These are phyloP conservation scores for Cladosporium velox DNA, from an alignment of 2,329 filamentous ascomycete species.

Conservation along the genomic window DNA sequence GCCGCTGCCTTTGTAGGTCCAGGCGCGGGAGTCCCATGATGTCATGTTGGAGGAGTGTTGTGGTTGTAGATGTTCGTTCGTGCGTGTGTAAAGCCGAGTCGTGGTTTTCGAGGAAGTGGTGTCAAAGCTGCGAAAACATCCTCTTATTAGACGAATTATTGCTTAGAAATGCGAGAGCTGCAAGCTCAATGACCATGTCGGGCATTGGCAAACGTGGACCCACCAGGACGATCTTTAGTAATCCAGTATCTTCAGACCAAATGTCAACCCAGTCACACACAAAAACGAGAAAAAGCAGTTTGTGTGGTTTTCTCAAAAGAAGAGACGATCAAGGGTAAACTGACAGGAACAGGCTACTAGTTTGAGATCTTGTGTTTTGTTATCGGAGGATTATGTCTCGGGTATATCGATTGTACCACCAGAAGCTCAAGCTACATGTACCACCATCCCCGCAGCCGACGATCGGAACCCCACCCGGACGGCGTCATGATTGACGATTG, in stretches of 20 bases:
- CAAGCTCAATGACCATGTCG: background rate
- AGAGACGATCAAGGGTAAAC: background rate
- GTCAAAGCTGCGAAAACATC: background rate
- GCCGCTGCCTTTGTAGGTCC: constrained; percentile 37
- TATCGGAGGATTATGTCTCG: constrained; percentile 19
- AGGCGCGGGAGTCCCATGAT: constrained; percentile 31
- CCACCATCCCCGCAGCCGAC: constrained; percentile 13
- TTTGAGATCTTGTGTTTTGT: background rate
- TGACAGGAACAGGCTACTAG: background rate
- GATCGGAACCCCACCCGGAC: constrained; percentile 13
- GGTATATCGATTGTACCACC: constrained; percentile 7
- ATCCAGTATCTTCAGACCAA: background rate
- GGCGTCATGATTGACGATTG: constrained; percentile 19
- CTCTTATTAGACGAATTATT: background rate
- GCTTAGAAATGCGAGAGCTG: constrained; percentile 1
- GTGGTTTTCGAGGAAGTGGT: background rate
- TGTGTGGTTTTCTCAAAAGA: background rate
- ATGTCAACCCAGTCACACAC: background rate
- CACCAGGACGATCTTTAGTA: constrained; percentile 3
- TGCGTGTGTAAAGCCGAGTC: background rate
- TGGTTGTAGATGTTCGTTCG: background rate
- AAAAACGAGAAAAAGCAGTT: background rate
- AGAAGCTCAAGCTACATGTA: constrained; percentile 1
- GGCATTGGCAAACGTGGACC: constrained; percentile 2
- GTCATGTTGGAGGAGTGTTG: background rate